Evolutionary conservation across 2,329 filamentous ascomycete genomes (phyloP).

Genomic region (Xylariales sp.): DNA sequence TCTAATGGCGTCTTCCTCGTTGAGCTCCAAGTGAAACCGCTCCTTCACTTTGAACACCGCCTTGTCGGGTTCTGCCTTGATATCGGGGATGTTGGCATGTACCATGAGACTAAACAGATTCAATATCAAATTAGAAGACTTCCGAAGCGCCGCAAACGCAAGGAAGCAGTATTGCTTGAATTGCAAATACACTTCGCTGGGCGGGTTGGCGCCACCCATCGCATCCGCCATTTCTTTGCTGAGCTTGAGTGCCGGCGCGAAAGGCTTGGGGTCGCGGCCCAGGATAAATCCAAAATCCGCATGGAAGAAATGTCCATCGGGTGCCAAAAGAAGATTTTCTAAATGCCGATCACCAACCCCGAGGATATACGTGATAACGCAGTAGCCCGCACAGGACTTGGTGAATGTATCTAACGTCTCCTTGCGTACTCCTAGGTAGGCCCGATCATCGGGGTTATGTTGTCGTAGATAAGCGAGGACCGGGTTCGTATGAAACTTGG

Average conservation of each 20-base stretch:
- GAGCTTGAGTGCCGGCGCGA: conserved; percentile 96
- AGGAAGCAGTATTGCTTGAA: conserved; percentile 98
- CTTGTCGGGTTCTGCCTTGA: conserved; percentile 91
- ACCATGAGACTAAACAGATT: conserved; percentile 98
- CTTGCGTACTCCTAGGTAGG: conserved; percentile 86
- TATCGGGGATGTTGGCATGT: conserved; percentile 96
- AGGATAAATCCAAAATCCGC: conserved; percentile 99
- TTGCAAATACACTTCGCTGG: conserved; percentile 77
- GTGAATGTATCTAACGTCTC: conserved; percentile 96
- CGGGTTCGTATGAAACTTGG: conserved; percentile 79
- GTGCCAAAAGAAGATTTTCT: conserved; percentile 91
- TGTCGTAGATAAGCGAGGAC: conserved; percentile 86
- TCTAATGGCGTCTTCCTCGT: conserved; percentile 89
- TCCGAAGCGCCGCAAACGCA: conserved; percentile 89
- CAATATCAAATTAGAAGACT: conserved; percentile 89
- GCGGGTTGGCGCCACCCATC: conserved; percentile 85
- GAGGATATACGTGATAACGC: conserved; percentile 97
- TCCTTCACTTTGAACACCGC: conserved; percentile 95
- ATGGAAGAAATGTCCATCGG: conserved; percentile 96
- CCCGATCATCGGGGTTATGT: conserved; percentile 87
- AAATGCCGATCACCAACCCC: conserved; percentile 96
- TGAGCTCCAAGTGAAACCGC: conserved; percentile 89
- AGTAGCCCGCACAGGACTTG: conserved; percentile 96
- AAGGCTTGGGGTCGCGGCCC: conserved; percentile 95
- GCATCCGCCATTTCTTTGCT: conserved; percentile 98